These are phyloP conservation scores for Phalaenopsis hybrid DNA, from an alignment of 116 monocot genomes.

Conservation along the genomic window DNA sequence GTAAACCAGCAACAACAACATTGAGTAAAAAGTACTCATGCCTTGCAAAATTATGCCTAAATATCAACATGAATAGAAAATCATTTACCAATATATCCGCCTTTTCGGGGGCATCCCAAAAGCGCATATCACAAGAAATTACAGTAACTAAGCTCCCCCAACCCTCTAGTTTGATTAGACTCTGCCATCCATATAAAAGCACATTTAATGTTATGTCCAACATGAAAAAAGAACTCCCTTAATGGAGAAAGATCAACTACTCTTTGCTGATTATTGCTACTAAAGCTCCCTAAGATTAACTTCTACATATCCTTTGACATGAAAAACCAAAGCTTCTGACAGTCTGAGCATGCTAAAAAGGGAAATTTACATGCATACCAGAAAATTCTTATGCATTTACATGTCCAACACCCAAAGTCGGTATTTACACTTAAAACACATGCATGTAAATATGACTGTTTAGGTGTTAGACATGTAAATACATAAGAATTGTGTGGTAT, in stretches of 20 bases:
- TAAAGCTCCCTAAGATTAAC: too few species aligned
- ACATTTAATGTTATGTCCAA: neutral
- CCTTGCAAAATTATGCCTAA: neutral
- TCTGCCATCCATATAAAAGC: constrained; percentile 28
- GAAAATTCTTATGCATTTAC: too few species aligned
- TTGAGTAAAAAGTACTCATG: neutral
- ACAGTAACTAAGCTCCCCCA: constrained; percentile 77
- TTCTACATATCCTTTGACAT: too few species aligned
- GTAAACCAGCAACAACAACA: neutral
- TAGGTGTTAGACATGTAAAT: too few species aligned
- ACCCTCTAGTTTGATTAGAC: constrained; percentile 79
- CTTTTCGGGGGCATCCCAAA: constrained; percentile 95
- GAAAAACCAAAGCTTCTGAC: too few species aligned
- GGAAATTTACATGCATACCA: too few species aligned
- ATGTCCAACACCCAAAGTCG: too few species aligned
- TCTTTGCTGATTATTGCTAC: too few species aligned
- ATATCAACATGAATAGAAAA: neutral
- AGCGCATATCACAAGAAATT: constrained; percentile 93
- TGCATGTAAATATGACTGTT: too few species aligned
- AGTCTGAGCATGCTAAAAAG: too few species aligned
- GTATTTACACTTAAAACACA: too few species aligned
- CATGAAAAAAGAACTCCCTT: neutral
- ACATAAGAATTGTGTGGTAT: too few species aligned
- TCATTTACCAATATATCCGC: constrained; percentile 87
- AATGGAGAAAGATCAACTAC: neutral